These are phyloP conservation scores for Coemansia sp. DNA, from an alignment of 192 early-diverging fungal species.

Conservation along the genomic window DNA sequence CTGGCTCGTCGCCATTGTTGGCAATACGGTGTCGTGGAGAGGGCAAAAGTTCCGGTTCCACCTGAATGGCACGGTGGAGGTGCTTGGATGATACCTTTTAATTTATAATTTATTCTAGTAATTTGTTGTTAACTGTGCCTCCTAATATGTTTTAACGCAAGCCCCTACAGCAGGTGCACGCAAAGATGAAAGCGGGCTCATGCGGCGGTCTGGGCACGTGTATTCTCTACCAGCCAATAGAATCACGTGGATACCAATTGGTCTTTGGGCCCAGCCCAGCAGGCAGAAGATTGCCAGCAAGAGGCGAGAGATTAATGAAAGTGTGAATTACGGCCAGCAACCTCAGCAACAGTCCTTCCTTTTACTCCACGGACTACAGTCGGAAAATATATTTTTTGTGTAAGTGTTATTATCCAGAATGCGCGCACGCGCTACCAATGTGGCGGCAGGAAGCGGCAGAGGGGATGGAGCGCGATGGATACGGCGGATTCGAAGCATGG, in stretches of 20 bases:
- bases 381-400: conserved; percentile 4
- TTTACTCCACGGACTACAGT: conserved; percentile 1
- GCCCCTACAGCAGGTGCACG: too few relatives aligned
- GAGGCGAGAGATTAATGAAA: too few relatives aligned
- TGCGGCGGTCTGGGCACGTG: too few relatives aligned
- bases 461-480: conserved; percentile 15
- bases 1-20: conserved; percentile 74
- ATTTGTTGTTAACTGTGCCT: too few relatives aligned
- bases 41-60: conserved; percentile 64
- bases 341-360: not conserved
- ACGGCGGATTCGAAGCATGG: not conserved
- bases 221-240: too few relatives aligned
- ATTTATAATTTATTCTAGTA: not conserved
- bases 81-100: not conserved
- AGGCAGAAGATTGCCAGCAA: too few relatives aligned
- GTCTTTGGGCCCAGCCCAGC: too few relatives aligned
- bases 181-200: too few relatives aligned
- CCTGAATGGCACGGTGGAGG: conserved; percentile 61
- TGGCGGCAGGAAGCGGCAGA: not conserved
- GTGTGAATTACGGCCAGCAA: not conserved
- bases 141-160: too few relatives aligned
- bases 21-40: conserved; percentile 84
- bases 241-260: too few relatives aligned
- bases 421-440: not conserved
- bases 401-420: conserved; percentile 1